Conservation (phyloP, 2,329 filamentous ascomycete species). For the Chalara sp. region DNA sequence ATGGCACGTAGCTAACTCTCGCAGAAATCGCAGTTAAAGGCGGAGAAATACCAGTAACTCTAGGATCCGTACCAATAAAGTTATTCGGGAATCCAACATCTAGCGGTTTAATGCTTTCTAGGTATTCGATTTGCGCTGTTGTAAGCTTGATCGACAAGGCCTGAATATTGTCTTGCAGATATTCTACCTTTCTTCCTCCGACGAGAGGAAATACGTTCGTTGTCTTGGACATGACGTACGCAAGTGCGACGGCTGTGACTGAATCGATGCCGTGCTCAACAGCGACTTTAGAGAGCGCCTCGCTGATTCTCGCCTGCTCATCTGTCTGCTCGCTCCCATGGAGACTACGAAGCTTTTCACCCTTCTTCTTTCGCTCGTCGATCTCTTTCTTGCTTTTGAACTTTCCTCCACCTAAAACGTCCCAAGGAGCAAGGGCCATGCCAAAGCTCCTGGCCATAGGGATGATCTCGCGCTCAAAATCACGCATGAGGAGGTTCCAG, state of each 20-base stretch:
- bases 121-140: constrained; percentile 41
- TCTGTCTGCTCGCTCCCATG: constrained; percentile 5
- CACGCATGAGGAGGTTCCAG: constrained; percentile 53
- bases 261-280: constrained; percentile 43
- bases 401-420: constrained; percentile 37
- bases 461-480: constrained; percentile 52
- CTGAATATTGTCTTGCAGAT: constrained; percentile 48
- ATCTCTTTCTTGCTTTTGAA: constrained; percentile 37
- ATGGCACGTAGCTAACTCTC: background rate
- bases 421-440: constrained; percentile 49
- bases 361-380: constrained; percentile 30
- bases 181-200: constrained; percentile 48
- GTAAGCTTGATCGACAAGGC: constrained; percentile 44
- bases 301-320: constrained; percentile 41
- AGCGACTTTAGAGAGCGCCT: constrained; percentile 45
- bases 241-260: constrained; percentile 45
- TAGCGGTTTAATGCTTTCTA: constrained; percentile 40
- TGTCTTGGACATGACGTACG: constrained; percentile 48
- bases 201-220: constrained; percentile 51
- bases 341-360: constrained; percentile 13
- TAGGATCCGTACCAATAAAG: constrained; percentile 1
- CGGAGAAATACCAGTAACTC: background rate
- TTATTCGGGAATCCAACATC: constrained; percentile 3
- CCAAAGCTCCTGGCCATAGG: constrained; percentile 49
- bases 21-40: background rate